Evolutionary conservation across 2,329 filamentous ascomycete genomes (phyloP).

Genomic region (Aspergillus proliferans): DNA sequence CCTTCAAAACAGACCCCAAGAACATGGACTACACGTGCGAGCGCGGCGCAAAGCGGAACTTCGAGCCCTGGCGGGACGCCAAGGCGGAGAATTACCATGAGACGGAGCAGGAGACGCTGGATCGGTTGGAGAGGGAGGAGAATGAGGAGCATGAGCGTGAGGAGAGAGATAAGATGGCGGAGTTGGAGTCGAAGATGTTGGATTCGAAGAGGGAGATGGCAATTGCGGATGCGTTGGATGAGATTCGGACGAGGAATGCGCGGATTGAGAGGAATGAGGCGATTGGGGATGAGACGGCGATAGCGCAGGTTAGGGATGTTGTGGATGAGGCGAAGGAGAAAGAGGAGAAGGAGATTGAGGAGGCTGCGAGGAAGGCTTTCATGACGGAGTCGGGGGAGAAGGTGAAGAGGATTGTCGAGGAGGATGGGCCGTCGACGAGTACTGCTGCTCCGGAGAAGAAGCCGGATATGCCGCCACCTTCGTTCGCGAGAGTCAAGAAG

Average conservation of each 20-base stretch:
- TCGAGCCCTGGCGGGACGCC: constrained; percentile 78
- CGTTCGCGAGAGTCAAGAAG: constrained; percentile 71
- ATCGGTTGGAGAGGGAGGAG: constrained; percentile 73
- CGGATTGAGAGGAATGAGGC: constrained; percentile 70
- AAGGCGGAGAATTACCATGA: constrained; percentile 57
- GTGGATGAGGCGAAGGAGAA: constrained; percentile 54
- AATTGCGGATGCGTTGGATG: constrained; percentile 89
- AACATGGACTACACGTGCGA: constrained; percentile 84
- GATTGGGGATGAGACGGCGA: constrained; percentile 52
- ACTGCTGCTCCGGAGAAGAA: constrained; percentile 30
- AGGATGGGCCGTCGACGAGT: constrained; percentile 27
- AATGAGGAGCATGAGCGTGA: constrained; percentile 56
- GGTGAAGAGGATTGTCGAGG: constrained; percentile 49
- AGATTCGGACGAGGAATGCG: constrained; percentile 88
- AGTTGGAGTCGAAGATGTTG: constrained; percentile 85
- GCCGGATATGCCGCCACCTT: constrained; percentile 39
- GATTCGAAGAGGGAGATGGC: constrained; percentile 96
- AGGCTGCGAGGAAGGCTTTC: constrained; percentile 74
- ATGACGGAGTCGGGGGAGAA: constrained; percentile 53
- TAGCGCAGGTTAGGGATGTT: constrained; percentile 53
- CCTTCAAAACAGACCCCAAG: constrained; percentile 90
- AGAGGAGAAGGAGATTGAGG: constrained; percentile 75
- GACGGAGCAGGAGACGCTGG: constrained; percentile 79
- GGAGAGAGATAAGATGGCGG: constrained; percentile 88
- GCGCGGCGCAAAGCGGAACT: constrained; percentile 81